Percentiles rank a stretch among this genome's conserved stretches.
Conservation (phyloP, 768 basidiomycete species). For the Paxillus ammoniavirescens region DNA sequence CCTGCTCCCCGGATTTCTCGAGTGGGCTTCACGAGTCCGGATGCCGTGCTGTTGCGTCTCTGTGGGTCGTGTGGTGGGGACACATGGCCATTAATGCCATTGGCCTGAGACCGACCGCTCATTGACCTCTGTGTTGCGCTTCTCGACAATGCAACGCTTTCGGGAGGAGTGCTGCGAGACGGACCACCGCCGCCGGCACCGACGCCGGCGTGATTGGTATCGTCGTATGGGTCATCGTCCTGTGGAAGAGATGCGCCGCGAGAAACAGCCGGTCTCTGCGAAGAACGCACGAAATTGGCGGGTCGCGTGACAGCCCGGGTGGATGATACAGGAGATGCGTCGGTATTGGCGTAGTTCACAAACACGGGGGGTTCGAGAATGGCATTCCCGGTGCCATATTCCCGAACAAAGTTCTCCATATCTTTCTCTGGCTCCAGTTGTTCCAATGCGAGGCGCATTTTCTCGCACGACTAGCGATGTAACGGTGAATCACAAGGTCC, state of each 20-base stretch:
- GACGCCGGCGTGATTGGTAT: conserved; percentile 58
- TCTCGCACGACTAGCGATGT: conserved; percentile 78
- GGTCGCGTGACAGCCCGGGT: conserved; percentile 55
- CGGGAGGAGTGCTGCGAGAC: conserved; percentile 33
- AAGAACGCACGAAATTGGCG: conserved; percentile 49
- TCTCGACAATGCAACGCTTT: conserved; percentile 28
- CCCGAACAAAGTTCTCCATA: conserved; percentile 84
- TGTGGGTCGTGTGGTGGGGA: conserved; percentile 24
- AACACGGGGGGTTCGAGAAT: conserved; percentile 89
- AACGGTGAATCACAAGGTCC: background rate
- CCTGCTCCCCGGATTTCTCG: conserved; percentile 45
- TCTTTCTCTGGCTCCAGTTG: conserved; percentile 86
- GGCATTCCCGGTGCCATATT: conserved; percentile 83
- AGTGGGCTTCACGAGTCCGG: conserved; percentile 25
- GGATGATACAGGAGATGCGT: conserved; percentile 60
- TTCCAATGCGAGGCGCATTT: conserved; percentile 81
- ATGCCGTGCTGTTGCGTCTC: conserved; percentile 25
- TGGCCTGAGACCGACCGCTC: conserved; percentile 30
- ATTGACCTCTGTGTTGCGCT: conserved; percentile 31
- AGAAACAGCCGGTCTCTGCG: conserved; percentile 32
- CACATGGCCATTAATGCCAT: conserved; percentile 30
- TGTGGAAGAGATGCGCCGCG: conserved; percentile 24
- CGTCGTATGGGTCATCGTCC: conserved; percentile 50
- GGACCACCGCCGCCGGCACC: conserved; percentile 60
- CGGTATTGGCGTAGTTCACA: conserved; percentile 74